Percentiles rank a stretch among this genome's conserved stretches.
Conservation (phyloP, 116 monocot species). For the Papilionanthe hybrid region DNA sequence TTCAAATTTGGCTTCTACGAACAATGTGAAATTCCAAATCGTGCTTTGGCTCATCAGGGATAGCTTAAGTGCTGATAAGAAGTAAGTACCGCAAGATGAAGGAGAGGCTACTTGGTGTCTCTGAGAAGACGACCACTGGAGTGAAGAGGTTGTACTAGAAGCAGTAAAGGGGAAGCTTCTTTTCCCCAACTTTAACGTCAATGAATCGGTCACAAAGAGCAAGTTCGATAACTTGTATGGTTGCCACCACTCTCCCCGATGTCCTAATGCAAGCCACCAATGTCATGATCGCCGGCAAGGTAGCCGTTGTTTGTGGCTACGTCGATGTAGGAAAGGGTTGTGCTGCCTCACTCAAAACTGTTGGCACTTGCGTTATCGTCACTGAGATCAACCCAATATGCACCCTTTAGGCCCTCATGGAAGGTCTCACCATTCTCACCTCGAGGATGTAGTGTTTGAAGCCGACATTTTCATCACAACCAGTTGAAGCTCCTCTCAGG, state of each 20-base stretch:
- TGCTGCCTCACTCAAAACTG: slow-evolving; percentile 82
- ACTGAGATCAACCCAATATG: slow-evolving; percentile 92
- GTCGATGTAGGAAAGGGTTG: slow-evolving; percentile 96
- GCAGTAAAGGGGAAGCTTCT: slow-evolving; percentile 22
- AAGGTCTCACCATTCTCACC: slow-evolving; percentile 68
- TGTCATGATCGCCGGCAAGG: slow-evolving; percentile 92
- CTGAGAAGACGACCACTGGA: slow-evolving; percentile 28
- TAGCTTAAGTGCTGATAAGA: slow-evolving; percentile 18
- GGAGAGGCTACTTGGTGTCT: slow-evolving; percentile 26
- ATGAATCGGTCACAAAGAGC: slow-evolving; percentile 32
- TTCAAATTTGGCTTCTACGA: slow-evolving; percentile 15
- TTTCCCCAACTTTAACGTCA: slow-evolving; percentile 24
- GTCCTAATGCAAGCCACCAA: slow-evolving; percentile 90
- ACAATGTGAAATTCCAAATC: slow-evolving; percentile 26
- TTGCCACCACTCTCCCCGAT: slow-evolving; percentile 92
- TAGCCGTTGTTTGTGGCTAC: slow-evolving; percentile 72
- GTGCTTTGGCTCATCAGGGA: slow-evolving; percentile 22
- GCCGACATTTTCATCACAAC: slow-evolving; percentile 84
- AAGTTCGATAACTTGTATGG: slow-evolving; percentile 90
- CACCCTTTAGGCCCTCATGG: slow-evolving; percentile 87
- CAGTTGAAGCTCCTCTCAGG: not conserved
- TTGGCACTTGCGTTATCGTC: slow-evolving; percentile 76
- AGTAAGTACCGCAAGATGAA: slow-evolving; percentile 25
- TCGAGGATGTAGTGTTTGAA: slow-evolving; percentile 73
- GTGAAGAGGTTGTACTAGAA: slow-evolving; percentile 30